These are phyloP conservation scores for Dioscorea alata DNA, from an alignment of 106 monocot species.

Conservation along the genomic window DNA sequence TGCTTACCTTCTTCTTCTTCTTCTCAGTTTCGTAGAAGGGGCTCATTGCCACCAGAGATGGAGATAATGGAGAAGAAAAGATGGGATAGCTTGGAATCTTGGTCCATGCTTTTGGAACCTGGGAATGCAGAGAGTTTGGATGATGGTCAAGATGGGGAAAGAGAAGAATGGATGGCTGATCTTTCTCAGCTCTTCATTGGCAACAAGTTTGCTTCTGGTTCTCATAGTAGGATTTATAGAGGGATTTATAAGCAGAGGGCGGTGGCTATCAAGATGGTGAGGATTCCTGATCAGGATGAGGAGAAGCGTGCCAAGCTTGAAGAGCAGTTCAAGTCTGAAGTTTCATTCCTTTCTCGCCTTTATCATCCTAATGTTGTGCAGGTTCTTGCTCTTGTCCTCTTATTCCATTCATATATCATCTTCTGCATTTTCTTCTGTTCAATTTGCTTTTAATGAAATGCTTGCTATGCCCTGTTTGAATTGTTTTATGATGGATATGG, in stretches of 20 bases:
- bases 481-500: too few relatives aligned
- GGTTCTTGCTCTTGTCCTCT: slow-evolving; percentile 24
- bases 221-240: slow-evolving; percentile 83
- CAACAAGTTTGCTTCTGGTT: slow-evolving; percentile 87
- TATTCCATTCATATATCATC: background rate
- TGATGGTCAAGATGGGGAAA: slow-evolving; percentile 17
- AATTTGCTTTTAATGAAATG: background rate
- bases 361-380: slow-evolving; percentile 93
- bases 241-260: slow-evolving; percentile 93
- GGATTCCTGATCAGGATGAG: slow-evolving; percentile 63
- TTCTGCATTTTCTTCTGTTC: background rate
- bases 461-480: too few relatives aligned
- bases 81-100: slow-evolving; percentile 83
- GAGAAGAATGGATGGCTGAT: slow-evolving; percentile 95
- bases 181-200: slow-evolving; percentile 88
- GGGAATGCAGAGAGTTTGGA: slow-evolving; percentile 28
- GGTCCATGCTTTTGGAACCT: slow-evolving; percentile 83
- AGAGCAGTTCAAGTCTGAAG: slow-evolving; percentile 82
- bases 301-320: slow-evolving; percentile 38
- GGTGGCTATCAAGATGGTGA: slow-evolving; percentile 89
- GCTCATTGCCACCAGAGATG: slow-evolving; percentile 22
- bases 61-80: slow-evolving; percentile 71
- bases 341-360: slow-evolving; percentile 66
- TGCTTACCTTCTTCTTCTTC: slow-evolving; percentile 18
- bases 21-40: slow-evolving; percentile 14